Base-by-base conservation (phyloP, 148 eudicot genomes). In the Gaultheria prostrata region DNA sequence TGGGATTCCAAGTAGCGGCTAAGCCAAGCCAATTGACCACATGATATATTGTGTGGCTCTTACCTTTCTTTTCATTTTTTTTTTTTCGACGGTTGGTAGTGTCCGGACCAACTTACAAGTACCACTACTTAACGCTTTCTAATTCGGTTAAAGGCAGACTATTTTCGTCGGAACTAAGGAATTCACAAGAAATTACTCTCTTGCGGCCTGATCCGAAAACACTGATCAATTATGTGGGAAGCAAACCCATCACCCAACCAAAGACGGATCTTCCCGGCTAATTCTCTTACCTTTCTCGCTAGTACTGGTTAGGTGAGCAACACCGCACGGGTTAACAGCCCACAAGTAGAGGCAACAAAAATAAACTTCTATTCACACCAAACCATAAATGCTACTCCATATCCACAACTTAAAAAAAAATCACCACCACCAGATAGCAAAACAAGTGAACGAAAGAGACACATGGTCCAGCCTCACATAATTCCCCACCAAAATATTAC, bases 1-100 rank as follows among this genome's bases (percentile, higher is more conserved):
- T 74, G 51, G 73, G 73, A 61, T 59, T 80, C 86, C 61, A 86
- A 87, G 91, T 90, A 86, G 85, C 89, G 93, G 93, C 84, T 35
- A 90, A 90, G 91, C 78, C 84, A 90, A 89, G 91, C 84, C 89
- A 86, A 76, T 43, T n/a, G 15, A 17, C 6, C 63, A 8, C 54
- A 59, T 76, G 71, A 13, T 7, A 3, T 14, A 4, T 17, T 6
- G 10, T 35, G 3, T 4, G 35, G 50, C n/a, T 63, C 14, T 69
- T 32, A 6, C 48, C 28, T 54, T 49, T 80, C 18, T 63, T 3
- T 35, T 39, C n/a, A n/a, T 35, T 3, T 39, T 39, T 39, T 39
- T 39, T 5, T 0, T 0, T 6, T 1, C 4, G 43, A 39, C 43
- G 43, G 43, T 39, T 6, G 1, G 43, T n/a, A 0, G 43, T 39